Conservation (phyloP, 2,329 filamentous ascomycete genomes). For the Colletotrichum somersetense region DNA sequence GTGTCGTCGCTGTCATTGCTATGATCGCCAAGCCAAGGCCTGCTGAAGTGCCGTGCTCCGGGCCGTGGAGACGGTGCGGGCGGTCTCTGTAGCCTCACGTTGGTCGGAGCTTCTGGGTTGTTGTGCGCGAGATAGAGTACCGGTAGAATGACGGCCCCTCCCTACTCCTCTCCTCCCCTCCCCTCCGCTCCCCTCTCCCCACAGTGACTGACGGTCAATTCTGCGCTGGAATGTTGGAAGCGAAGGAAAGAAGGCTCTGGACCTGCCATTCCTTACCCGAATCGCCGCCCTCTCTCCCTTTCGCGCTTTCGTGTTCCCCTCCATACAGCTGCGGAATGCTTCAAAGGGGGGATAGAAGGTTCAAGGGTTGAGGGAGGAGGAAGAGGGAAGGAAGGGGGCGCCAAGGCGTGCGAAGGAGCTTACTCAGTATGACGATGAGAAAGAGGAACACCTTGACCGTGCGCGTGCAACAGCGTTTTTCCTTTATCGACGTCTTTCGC, state of each 20-base stretch:
- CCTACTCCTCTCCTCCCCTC: neutral
- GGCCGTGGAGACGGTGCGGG: constrained; percentile 16
- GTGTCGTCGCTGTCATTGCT: neutral
- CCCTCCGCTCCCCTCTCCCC: neutral
- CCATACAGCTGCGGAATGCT: neutral
- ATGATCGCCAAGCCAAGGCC: constrained; percentile 26
- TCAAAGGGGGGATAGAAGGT: neutral
- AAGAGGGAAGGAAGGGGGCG: no score
- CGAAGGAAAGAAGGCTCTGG: neutral
- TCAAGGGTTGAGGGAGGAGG: neutral
- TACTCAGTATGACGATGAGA: neutral
- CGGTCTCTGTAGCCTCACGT: neutral
- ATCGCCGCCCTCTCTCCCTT: neutral
- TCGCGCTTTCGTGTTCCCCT: neutral
- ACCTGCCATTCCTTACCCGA: neutral
- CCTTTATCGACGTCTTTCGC: neutral
- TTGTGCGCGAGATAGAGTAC: neutral
- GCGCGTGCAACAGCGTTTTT: neutral
- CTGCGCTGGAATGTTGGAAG: constrained; percentile 7
- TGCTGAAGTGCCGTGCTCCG: constrained; percentile 22
- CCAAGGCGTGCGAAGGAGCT: neutral
- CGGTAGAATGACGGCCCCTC: neutral
- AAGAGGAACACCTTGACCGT: neutral
- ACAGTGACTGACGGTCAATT: neutral
- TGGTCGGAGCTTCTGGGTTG: neutral